Percentiles rank a stretch among this genome's conserved stretches.
These are phyloP conservation scores for Cynara cardunculus DNA, from an alignment of 129 eudicot genomes.

Conservation along the genomic window DNA sequence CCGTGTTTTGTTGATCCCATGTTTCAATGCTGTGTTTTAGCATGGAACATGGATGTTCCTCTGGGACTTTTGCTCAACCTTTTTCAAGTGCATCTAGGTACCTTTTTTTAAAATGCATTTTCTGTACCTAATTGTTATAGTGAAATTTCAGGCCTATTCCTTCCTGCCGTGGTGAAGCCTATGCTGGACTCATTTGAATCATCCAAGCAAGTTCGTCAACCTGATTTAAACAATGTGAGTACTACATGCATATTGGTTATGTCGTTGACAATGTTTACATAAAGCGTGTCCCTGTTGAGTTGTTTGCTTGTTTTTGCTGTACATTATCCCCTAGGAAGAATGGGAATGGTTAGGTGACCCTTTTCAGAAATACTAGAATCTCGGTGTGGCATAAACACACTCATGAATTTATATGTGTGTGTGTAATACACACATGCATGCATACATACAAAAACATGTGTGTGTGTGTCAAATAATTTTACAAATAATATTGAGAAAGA, in stretches of 20 bases:
- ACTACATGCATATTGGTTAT: not conserved
- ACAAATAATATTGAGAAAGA: not conserved
- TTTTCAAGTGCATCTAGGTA: not conserved
- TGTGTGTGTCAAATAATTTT: not conserved
- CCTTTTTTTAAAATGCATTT: not conserved
- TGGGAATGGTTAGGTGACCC: not conserved
- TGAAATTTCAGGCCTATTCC: conserved; percentile 66
- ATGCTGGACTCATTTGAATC: conserved; percentile 77
- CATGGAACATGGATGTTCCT: not conserved
- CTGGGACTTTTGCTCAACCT: not conserved
- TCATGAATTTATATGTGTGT: not conserved
- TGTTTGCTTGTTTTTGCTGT: not conserved
- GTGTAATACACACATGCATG: not conserved
- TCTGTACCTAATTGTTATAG: conserved; percentile 9
- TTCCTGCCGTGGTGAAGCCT: conserved; percentile 96
- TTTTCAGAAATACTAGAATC: not conserved
- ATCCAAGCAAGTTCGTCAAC: conserved; percentile 67
- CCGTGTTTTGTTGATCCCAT: too few relatives aligned
- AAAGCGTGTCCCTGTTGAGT: not conserved
- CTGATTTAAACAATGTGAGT: conserved; percentile 70
- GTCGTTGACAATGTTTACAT: not conserved
- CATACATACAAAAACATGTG: not conserved
- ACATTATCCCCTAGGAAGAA: not conserved
- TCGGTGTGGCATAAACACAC: not conserved
- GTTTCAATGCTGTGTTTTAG: not conserved